These are phyloP conservation scores for Erysiphe neolycopersici DNA, from an alignment of 2,329 filamentous ascomycete genomes.

Conservation along the genomic window DNA sequence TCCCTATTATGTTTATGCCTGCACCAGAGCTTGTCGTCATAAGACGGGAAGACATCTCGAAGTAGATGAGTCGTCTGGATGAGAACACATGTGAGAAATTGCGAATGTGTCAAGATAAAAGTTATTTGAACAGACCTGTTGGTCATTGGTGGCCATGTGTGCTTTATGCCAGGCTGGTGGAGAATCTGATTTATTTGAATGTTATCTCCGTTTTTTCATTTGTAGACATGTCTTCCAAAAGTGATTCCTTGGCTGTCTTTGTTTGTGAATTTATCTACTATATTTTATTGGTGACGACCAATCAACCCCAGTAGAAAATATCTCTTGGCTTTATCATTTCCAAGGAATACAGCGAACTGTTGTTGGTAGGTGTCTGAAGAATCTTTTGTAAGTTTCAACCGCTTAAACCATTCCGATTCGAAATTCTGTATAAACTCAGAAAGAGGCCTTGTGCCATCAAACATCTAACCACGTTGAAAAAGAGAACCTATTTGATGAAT, in stretches of 20 bases:
- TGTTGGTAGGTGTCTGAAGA: background rate
- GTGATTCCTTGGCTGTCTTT: too few species aligned
- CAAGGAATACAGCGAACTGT: background rate
- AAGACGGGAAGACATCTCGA: background rate
- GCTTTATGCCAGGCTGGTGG: too few species aligned
- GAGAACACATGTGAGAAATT: background rate
- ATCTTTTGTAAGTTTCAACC: background rate
- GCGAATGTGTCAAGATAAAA: background rate
- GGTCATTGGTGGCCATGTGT: too few species aligned
- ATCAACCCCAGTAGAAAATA: background rate
- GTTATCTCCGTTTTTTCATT: too few species aligned
- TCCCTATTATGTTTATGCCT: background rate
- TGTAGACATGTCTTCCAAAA: too few species aligned
- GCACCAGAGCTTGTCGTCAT: background rate
- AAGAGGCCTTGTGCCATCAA: background rate
- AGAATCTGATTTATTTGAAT: too few species aligned
- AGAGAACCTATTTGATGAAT: background rate
- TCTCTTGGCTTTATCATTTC: background rate
- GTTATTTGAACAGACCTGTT: too few species aligned
- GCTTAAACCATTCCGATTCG: background rate
- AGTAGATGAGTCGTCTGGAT: background rate
- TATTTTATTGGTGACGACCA: background rate
- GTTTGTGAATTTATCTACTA: background rate
- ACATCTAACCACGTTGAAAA: background rate
- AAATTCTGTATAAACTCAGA: background rate